A percentile compares a stretch with the other conserved stretches of the same genome.
These are phyloP conservation scores for Aquilaria yunnanensis DNA, from an alignment of 345 rosid genomes.

Conservation along the genomic window DNA sequence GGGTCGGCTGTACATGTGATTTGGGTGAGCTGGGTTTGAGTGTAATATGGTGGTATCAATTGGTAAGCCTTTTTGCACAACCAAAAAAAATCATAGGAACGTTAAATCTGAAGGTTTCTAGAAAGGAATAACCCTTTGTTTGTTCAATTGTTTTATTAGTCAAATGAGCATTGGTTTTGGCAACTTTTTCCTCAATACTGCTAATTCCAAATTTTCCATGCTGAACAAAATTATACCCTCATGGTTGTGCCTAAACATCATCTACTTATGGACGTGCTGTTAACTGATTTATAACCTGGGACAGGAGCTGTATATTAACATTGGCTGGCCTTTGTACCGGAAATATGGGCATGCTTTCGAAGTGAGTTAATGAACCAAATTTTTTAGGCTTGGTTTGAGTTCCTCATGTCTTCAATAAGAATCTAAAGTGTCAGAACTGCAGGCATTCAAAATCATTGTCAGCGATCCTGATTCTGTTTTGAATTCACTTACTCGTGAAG, in stretches of 20 bases:
- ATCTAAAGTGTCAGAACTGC: constrained; percentile 16
- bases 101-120: neutral
- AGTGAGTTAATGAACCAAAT: constrained; percentile 33
- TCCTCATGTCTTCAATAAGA: neutral
- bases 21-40: no score
- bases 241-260: neutral
- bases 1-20: no score
- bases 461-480: constrained; percentile 87
- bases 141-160: neutral
- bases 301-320: constrained; percentile 79
- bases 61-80: no score
- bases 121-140: neutral
- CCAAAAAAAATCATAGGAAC: no score
- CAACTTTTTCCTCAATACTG: no score
- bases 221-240: constrained; percentile 5
- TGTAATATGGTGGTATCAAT: no score
- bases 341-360: constrained; percentile 96
- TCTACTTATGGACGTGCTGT: neutral
- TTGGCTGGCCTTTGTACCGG: constrained; percentile 95
- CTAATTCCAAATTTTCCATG: neutral
- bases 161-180: no score
- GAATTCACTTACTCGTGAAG: constrained; percentile 71
- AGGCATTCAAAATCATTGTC: constrained; percentile 94
- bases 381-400: constrained; percentile 1
- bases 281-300: constrained; percentile 2